Evolutionary conservation across 2,329 filamentous ascomycete genomes (phyloP), one percentile per base, ranked within the genome.

Genomic region (Epichloe coenophiala): DNA sequence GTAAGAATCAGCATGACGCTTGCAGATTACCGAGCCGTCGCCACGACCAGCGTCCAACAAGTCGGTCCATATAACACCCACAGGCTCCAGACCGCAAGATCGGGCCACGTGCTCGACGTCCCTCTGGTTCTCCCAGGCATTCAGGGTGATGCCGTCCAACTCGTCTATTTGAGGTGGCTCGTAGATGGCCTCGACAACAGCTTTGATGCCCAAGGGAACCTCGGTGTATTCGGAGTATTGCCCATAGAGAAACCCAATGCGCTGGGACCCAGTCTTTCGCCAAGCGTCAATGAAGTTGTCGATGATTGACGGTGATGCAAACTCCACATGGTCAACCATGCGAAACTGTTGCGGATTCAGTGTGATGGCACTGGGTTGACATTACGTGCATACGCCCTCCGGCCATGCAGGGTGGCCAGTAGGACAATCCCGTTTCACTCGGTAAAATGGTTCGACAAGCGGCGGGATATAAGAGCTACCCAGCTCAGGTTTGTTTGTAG

Each of bases 311-410:
- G 88, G 83, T 1, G 86, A 84, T 2, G 91, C 83, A 63, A 98
- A 97, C 67, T 98, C 94, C 55, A 98, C 93, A 65, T 98, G 93
- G 61, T 98, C 93, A 3, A 98, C 90, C 87, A 93, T 96, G 48
- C 93, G 88, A 66, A 91, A 98, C 19, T 84, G 77, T 66, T 98
- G 93, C 5, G 89, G 88, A 63, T 97, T 90, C 49, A 98, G 72
- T 11, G 88, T 95, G 63, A 98, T 98, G 51, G 93, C 91, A 56
- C 91, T 95, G 7, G 93, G 93, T 63, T 98, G 94, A 60, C 93
- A 98, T 66, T 97, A 98, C 52, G 88, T 94, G 71, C 93, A 98
- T 57, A 98, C 97, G 15, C 93, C 93, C 59, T 94, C 89, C 3
- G 93, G 93, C 83, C 93, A 98, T 41, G 84, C 80, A 17, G 89